Conservation (phyloP, 2,329 filamentous ascomycete genomes). For the Beauveria varroae region DNA sequence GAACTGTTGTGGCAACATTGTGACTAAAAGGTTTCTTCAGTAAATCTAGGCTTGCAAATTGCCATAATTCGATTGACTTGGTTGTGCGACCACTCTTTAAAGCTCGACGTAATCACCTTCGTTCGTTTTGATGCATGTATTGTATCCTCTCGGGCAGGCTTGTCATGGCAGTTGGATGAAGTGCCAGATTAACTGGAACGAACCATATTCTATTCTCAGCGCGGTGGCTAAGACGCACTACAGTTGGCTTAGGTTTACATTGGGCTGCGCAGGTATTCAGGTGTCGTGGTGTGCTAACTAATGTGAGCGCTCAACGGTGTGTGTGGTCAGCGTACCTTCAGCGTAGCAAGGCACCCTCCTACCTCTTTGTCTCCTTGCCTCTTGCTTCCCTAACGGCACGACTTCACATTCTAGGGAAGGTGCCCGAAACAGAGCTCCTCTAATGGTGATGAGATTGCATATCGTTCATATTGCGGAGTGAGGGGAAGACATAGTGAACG, state of each 20-base stretch:
- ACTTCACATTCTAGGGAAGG: constrained; percentile 3
- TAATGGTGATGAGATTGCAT: neutral
- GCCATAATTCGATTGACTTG: no score
- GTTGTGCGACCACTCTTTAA: no score
- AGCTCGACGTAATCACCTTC: no score
- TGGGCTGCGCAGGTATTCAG: neutral
- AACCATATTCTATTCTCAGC: no score
- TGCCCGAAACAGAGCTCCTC: constrained; percentile 7
- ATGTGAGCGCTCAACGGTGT: neutral
- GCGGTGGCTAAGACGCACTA: no score
- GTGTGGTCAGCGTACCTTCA: neutral
- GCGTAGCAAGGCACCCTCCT: neutral
- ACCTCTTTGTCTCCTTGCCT: no score
- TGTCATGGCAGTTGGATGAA: no score
- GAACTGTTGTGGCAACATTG: neutral
- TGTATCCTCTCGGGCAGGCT: neutral
- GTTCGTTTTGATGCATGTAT: neutral
- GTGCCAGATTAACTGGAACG: no score
- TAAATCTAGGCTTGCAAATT: neutral
- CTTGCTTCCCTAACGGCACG: neutral
- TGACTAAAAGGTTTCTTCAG: neutral
- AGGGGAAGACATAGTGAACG: neutral
- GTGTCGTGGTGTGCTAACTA: neutral
- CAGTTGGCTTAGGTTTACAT: neutral
- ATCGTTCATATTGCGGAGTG: neutral